Base-by-base conservation (phyloP, 2,329 filamentous ascomycete genomes). In the Apiospora koreana region DNA sequence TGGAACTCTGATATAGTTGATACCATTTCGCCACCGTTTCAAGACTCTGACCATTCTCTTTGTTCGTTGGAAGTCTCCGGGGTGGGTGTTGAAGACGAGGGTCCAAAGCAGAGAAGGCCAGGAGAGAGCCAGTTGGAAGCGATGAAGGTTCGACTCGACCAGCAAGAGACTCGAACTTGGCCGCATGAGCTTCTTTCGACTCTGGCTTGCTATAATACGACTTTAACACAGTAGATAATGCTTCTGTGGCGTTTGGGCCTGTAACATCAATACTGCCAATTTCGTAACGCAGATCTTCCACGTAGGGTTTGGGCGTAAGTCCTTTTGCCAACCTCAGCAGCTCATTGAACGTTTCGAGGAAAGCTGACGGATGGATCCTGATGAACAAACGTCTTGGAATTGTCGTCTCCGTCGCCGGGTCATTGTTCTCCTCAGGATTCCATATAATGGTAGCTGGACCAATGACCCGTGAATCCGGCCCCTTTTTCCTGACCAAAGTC, bases 351-450 rank as follows among this genome's bases (percentile, higher is more conserved):
- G 91, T 79, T 74, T 93, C 88, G 1, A 90, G 81, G 76, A 94
- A 95, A 8, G 92, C 92, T 25, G 94, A 92, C 2, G 96, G 96
- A 79, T 98, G 95, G 1, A 95, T 83, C 69, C 95, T 87, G 68
- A 98, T 80, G 69, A 95, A 89, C 0, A 93, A 78, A 21, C 86
- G 84, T 79, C 81, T 80, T 73, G 72, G 77, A 41, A 25, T 75
- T 72, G 73, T 69, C 69, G 64, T 77, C 69, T 71, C 72, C 31
- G 64, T 45, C 65, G 71, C 71, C 46, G 71, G 72, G 41, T 72
- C 42, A 10, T 76, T 74, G 41, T 69, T 54, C 5, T 75, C 77
- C 67, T 68, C 69, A 10, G 28, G 68, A 14, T 58, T 81, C 94
- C 94, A 97, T 16, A 97, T 81, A 41, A 97, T 81, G 0, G 89